phyloP scores from a whole-genome alignment of 495 filamentous ascomycete species.

The Lophium mytilinum region DNA sequence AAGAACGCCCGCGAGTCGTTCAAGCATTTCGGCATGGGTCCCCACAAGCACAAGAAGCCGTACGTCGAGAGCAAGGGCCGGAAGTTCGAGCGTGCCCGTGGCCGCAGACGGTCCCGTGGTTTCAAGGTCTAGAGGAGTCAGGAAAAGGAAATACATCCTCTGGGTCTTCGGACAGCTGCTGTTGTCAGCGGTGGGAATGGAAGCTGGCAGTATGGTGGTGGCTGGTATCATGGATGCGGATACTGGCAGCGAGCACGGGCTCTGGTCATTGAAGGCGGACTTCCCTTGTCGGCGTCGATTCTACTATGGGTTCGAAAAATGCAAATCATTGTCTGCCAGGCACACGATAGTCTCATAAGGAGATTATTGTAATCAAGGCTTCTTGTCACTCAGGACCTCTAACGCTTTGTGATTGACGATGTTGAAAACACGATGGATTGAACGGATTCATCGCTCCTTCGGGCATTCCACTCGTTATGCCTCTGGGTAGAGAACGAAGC shows the following conservation, averaged over 20 bases:
- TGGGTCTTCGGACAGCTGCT: conserved; percentile 4
- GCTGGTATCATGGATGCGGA: conserved; percentile 3
- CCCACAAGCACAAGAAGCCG: conserved; percentile 96
- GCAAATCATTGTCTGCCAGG: conserved; percentile 12
- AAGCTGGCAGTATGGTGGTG: too few relatives aligned
- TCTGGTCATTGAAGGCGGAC: conserved; percentile 16
- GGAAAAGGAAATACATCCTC: conserved; percentile 8
- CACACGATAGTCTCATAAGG: neutral
- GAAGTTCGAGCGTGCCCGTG: conserved; percentile 98
- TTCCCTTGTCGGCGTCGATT: conserved; percentile 11
- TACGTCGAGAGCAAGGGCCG: conserved; percentile 96
- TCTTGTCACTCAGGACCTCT: neutral
- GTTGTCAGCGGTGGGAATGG: too few relatives aligned
- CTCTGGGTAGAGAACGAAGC: too few relatives aligned
- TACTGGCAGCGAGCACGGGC: neutral
- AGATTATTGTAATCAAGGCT: neutral
- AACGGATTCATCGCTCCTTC: too few relatives aligned
- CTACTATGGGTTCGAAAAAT: conserved; percentile 18
- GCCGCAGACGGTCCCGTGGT: conserved; percentile 87
- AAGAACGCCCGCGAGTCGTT: conserved; percentile 96
- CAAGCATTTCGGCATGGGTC: conserved; percentile 98
- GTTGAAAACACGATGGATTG: too few relatives aligned
- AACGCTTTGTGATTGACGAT: too few relatives aligned
- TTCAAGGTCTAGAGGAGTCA: conserved; percentile 82
- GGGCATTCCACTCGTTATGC: too few relatives aligned